Evolutionary conservation across 129 eudicot species (phyloP).

Genomic region (Flaveria ramosissima): DNA sequence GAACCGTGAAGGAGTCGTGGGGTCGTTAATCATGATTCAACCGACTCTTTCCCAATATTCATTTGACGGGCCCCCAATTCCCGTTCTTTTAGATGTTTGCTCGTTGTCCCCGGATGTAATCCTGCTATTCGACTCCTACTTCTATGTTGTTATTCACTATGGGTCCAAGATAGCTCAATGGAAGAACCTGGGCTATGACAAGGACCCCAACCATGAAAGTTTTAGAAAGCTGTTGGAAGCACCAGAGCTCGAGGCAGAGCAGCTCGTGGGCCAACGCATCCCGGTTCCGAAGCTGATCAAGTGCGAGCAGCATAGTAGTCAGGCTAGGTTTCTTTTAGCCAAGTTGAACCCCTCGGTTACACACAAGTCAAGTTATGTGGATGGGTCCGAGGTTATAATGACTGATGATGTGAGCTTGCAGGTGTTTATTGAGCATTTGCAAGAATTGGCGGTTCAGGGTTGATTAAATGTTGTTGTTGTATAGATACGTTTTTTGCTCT

Average conservation of each 20-base stretch:
- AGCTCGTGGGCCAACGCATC: constrained; percentile 72
- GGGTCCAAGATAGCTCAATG: constrained; percentile 92
- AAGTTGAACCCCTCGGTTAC: constrained; percentile 93
- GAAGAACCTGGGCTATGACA: constrained; percentile 81
- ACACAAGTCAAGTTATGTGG: constrained; percentile 66
- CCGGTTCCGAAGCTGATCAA: constrained; percentile 82
- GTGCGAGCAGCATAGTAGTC: constrained; percentile 96
- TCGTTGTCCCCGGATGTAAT: constrained; percentile 87
- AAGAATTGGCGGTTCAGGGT: constrained; percentile 87
- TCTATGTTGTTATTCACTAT: constrained; percentile 78
- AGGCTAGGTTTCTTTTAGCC: constrained; percentile 98
- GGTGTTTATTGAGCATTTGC: constrained; percentile 82
- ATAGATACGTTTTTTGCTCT: constrained; percentile 11
- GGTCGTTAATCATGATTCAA: constrained; percentile 86
- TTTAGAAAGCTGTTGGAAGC: constrained; percentile 83
- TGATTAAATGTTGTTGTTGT: constrained; percentile 38
- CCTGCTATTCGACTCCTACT: constrained; percentile 84
- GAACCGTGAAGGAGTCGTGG: constrained; percentile 90
- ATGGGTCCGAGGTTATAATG: constrained; percentile 75
- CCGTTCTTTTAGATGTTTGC: constrained; percentile 86
- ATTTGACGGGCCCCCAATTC: constrained; percentile 87
- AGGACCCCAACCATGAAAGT: constrained; percentile 81
- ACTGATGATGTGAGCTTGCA: constrained; percentile 95
- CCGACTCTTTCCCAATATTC: constrained; percentile 89
- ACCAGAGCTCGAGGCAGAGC: constrained; percentile 74